Conservation (phyloP, 495 filamentous ascomycete genomes). For the Penicillium paxilli region DNA sequence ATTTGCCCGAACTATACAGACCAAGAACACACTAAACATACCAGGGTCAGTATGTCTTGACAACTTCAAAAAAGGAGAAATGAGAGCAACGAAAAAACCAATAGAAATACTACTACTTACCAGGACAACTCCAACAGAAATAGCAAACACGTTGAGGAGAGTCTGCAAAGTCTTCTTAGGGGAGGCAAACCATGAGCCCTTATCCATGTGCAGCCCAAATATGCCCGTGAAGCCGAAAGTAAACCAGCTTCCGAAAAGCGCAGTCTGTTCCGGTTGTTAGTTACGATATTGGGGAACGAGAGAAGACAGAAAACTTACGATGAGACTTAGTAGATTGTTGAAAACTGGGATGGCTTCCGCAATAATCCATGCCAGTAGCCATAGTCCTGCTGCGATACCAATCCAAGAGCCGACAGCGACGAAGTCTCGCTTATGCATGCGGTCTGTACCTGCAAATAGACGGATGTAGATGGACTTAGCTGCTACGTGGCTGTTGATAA, state of each 20-base stretch:
- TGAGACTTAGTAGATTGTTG: constrained; percentile 59
- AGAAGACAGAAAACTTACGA: constrained; percentile 24
- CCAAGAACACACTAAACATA: constrained; percentile 39
- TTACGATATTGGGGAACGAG: too few relatives aligned
- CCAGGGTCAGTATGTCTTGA: constrained; percentile 3
- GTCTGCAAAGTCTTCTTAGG: constrained; percentile 34
- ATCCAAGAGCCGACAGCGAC: constrained; percentile 54
- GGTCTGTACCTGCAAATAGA: constrained; percentile 57
- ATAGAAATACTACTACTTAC: too few relatives aligned
- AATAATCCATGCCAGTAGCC: constrained; percentile 69
- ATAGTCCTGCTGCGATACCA: constrained; percentile 54
- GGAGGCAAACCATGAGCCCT: constrained; percentile 28
- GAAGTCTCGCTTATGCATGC: constrained; percentile 61
- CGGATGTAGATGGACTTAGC: constrained; percentile 67
- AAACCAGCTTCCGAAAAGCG: constrained; percentile 46
- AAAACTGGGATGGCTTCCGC: constrained; percentile 74
- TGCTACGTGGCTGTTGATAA: constrained; percentile 68
- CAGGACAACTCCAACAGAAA: constrained; percentile 34
- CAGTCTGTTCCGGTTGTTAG: constrained; percentile 30
- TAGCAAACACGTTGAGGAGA: constrained; percentile 26
- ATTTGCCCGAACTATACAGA: constrained; percentile 44
- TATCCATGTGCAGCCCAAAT: constrained; percentile 46
- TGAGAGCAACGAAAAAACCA: too few relatives aligned
- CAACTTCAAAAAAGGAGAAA: constrained; percentile 1
- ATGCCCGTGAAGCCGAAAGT: constrained; percentile 43